Evolutionary conservation across 2,329 filamentous ascomycete species (phyloP).

Genomic region (Chaetomiaceae sp.): DNA sequence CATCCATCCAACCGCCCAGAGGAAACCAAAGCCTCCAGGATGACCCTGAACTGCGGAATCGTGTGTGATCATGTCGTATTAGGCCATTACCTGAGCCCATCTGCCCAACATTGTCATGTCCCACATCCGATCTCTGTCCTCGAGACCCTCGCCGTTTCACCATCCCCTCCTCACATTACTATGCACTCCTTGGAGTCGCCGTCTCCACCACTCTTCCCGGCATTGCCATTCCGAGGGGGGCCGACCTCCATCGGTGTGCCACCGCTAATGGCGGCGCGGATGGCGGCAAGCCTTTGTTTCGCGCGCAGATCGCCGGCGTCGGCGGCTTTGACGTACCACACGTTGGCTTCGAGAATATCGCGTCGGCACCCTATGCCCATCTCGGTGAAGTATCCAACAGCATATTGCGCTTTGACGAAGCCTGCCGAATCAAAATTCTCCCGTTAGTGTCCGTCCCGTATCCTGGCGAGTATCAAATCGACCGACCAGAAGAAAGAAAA

Average conservation of each 20-base stretch:
- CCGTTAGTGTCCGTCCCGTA: not conserved
- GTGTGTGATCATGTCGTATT: constrained; percentile 11
- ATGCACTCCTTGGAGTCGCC: constrained; percentile 53
- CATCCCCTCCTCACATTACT: constrained; percentile 46
- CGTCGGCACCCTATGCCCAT: constrained; percentile 95
- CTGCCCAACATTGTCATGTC: not conserved
- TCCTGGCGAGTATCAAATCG: not conserved
- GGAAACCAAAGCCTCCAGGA: not conserved
- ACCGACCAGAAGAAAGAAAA: no score
- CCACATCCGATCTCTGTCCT: not conserved
- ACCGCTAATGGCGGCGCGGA: constrained; percentile 71
- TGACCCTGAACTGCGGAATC: no score
- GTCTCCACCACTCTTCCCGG: constrained; percentile 40
- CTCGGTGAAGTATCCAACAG: constrained; percentile 94
- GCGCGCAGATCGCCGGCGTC: constrained; percentile 88
- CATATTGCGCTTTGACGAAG: constrained; percentile 77
- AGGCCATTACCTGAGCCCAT: constrained; percentile 17
- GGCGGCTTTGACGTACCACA: constrained; percentile 96
- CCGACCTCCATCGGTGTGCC: constrained; percentile 54
- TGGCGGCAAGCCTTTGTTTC: constrained; percentile 79
- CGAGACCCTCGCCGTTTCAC: not conserved
- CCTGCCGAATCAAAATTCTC: constrained; percentile 38
- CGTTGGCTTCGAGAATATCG: constrained; percentile 93
- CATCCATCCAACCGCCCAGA: not conserved
- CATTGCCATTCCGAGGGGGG: constrained; percentile 47